Conservation (phyloP, 768 basidiomycete species). For the Tricholoma terreum region DNA sequence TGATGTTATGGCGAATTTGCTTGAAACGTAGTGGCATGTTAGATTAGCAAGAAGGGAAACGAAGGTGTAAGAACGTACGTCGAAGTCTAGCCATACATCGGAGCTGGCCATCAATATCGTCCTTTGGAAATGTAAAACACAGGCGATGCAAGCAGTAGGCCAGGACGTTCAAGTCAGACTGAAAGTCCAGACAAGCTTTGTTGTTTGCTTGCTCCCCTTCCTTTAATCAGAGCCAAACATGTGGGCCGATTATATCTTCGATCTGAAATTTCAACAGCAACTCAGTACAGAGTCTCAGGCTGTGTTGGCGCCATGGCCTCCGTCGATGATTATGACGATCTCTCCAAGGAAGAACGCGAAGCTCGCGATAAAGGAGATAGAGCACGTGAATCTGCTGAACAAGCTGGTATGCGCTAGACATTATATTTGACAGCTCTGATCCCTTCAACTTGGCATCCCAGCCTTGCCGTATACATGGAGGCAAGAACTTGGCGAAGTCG, state of each 20-base stretch:
- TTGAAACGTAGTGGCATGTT: conserved; percentile 27
- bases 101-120: conserved; percentile 51
- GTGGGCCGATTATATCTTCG: background rate
- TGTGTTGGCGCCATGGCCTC: conserved; percentile 22
- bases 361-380: conserved; percentile 64
- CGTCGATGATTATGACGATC: conserved; percentile 66
- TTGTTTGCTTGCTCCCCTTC: background rate
- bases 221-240: background rate
- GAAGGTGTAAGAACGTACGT: conserved; percentile 42
- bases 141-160: background rate
- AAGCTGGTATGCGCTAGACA: conserved; percentile 61
- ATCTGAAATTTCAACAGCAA: conserved; percentile 8
- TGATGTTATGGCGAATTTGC: conserved; percentile 68
- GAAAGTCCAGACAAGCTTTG: background rate
- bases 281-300: no score
- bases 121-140: background rate
- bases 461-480: conserved; percentile 90
- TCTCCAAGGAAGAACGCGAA: conserved; percentile 75
- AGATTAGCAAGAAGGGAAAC: conserved; percentile 13
- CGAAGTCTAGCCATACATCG: conserved; percentile 71
- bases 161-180: background rate
- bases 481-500: conserved; percentile 86
- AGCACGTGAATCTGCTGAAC: conserved; percentile 72
- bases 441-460: conserved; percentile 30
- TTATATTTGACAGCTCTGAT: conserved; percentile 16